Evolutionary conservation across 768 basidiomycete species (phyloP), one percentile per base, ranked within the genome.

Genomic region (Hypholoma fasciculare): DNA sequence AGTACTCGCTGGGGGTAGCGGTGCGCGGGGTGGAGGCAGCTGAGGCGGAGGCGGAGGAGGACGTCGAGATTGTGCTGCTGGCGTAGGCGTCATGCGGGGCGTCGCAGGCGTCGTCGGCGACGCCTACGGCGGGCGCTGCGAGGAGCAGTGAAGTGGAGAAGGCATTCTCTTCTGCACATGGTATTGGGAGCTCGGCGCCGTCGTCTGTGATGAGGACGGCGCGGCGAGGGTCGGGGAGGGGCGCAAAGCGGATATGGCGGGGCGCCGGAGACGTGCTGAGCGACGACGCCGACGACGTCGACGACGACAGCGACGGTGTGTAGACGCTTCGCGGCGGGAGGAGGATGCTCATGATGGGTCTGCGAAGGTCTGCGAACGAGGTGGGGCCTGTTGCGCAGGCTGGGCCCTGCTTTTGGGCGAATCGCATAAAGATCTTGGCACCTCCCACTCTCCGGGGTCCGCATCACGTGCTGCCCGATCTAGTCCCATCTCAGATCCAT

Each of bases 211-310:
- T 67, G 62, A 75, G 61, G 59, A 79, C 75, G 51, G 82, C 78
- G 51, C 83, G 78, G 20, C 83, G 78, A 1, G 90, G 89, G 63
- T 90, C 88, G 1, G 94, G 94, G 16, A 95, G 82, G 1, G 94
- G 94, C 0, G 94, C 93, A 61, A 95, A 95, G 59, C 90, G 84
- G 58, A 95, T 94, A 48, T 75, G 72, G 17, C 68, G 67, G 12
- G 60, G 27, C n/a, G 61, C 34, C 50, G 39, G 16, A 52, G 57
- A 23, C 23, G 62, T 59, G 27, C 59, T 37, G 46, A 50, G 56
- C 34, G 61, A 36, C 43, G 65, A 65, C 44, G 59, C 26, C 17
- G 63, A 37, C 23, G 63, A 37, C 17, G 61, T 30, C 16, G 60
- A 48, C 16, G 54, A 55, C 49, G 51, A 43, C 51, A 34, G 52